Conservation (phyloP, 345 rosid species). For the Dovyalis caffra region DNA sequence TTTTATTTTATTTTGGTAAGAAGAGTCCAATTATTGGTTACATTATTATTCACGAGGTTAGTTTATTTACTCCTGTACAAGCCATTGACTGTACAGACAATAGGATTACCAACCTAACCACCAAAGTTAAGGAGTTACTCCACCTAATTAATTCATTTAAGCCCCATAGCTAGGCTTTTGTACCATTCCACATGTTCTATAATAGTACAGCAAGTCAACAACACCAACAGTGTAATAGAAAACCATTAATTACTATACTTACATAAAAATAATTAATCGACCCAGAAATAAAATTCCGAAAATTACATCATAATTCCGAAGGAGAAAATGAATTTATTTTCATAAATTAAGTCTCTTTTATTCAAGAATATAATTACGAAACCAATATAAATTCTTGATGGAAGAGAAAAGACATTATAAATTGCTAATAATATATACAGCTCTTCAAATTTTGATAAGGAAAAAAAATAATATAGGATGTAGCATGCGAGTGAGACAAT, state of each 20-base stretch:
- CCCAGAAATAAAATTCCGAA: background rate
- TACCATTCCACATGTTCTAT: no score
- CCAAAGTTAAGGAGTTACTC: background rate
- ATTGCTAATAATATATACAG: no score
- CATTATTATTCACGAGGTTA: background rate
- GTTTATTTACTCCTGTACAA: slow-evolving; percentile 2
- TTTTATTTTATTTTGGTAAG: background rate
- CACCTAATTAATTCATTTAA: background rate
- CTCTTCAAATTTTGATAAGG: no score
- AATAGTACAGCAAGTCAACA: no score
- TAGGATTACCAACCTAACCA: background rate
- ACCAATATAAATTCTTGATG: background rate
- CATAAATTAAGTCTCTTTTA: background rate
- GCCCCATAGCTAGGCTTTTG: background rate
- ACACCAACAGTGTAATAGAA: background rate
- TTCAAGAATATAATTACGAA: background rate
- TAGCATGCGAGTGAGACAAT: no score
- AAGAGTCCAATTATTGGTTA: background rate
- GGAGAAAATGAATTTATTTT: background rate
- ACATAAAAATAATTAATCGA: background rate
- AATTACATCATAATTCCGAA: background rate
- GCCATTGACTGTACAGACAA: background rate
- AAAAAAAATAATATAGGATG: no score
- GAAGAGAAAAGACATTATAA: no score
- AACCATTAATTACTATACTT: background rate